A percentile compares a stretch with the other conserved stretches of the same genome.
Evolutionary conservation across 2,329 filamentous ascomycete species (phyloP).

Genomic region (Exophiala alcalophila): DNA sequence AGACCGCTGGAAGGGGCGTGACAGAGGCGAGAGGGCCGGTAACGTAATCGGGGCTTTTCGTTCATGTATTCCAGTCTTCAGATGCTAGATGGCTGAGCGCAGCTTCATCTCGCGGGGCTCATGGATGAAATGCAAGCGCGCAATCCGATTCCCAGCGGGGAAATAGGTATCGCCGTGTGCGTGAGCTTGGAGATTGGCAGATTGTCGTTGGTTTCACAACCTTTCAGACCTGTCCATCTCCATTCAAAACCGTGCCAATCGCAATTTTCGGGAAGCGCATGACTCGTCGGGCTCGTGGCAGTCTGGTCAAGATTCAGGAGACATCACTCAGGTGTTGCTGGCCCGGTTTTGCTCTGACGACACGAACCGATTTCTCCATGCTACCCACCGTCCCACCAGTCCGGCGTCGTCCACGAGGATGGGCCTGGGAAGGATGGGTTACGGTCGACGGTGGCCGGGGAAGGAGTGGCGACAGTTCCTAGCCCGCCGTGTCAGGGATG

Average conservation of each 20-base stretch:
- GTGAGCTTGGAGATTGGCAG: constrained; percentile 1
- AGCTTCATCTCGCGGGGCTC: constrained; percentile 9
- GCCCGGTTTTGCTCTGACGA: constrained; percentile 9
- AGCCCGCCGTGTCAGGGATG: constrained; percentile 4
- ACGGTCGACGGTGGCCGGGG: constrained; percentile 13
- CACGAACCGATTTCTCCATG: constrained; percentile 5
- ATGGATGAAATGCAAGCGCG: background rate
- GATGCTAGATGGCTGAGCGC: background rate
- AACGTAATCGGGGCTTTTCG: constrained; percentile 2
- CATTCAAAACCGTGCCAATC: background rate
- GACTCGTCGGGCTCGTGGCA: constrained; percentile 10
- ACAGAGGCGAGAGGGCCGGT: constrained; percentile 1
- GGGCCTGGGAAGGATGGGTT: constrained; percentile 16
- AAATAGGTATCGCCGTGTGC: background rate
- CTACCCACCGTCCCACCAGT: constrained; percentile 13
- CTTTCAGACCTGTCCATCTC: background rate
- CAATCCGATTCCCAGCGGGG: background rate
- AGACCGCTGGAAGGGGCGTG: background rate
- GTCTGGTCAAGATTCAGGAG: constrained; percentile 19
- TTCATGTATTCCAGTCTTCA: background rate
- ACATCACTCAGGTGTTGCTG: constrained; percentile 4
- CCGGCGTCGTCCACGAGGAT: constrained; percentile 18
- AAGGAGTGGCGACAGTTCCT: constrained; percentile 18
- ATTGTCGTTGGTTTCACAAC: constrained; percentile 6
- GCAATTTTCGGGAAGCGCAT: background rate